Evolutionary conservation across 1,284 basidiomycete species (phyloP).

Genomic region (Uromyces viciae-fabae): DNA sequence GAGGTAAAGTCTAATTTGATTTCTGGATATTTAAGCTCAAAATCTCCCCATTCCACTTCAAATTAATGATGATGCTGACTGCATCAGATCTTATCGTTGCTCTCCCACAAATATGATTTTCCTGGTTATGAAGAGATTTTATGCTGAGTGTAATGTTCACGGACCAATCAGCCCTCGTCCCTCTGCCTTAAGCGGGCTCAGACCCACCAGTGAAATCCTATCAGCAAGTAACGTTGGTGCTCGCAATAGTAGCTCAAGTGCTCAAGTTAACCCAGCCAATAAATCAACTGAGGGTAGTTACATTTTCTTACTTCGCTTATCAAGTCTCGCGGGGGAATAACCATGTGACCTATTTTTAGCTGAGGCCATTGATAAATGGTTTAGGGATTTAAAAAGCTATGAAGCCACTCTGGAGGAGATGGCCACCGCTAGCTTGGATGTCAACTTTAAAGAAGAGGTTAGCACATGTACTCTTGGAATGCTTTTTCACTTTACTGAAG

Average conservation of each 20-base stretch:
- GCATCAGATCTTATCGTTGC: too few relatives aligned
- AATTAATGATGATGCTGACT: too few relatives aligned
- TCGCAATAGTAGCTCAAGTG: not conserved
- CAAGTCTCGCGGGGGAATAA: too few relatives aligned
- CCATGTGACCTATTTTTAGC: too few relatives aligned
- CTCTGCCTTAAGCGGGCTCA: not conserved
- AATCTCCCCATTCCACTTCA: too few relatives aligned
- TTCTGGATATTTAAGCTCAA: too few relatives aligned
- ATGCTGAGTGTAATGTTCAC: too few relatives aligned
- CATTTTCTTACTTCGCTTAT: not conserved
- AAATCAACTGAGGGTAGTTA: constrained; percentile 12
- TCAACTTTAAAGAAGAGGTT: constrained; percentile 94
- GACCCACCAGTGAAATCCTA: constrained; percentile 36
- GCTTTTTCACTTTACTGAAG: too few relatives aligned
- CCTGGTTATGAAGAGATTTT: too few relatives aligned
- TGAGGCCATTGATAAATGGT: constrained; percentile 98
- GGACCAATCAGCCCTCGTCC: constrained; percentile 27
- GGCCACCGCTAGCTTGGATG: constrained; percentile 96
- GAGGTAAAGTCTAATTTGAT: too few relatives aligned
- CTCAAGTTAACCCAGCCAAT: not conserved
- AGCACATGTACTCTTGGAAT: not conserved
- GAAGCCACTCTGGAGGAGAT: constrained; percentile 98
- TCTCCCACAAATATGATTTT: too few relatives aligned
- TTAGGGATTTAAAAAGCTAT: constrained; percentile 96
- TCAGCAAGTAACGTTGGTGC: not conserved